phyloP scores from a whole-genome alignment of 2,329 filamentous ascomycete genomes.

The Fusarium tricinctum region DNA sequence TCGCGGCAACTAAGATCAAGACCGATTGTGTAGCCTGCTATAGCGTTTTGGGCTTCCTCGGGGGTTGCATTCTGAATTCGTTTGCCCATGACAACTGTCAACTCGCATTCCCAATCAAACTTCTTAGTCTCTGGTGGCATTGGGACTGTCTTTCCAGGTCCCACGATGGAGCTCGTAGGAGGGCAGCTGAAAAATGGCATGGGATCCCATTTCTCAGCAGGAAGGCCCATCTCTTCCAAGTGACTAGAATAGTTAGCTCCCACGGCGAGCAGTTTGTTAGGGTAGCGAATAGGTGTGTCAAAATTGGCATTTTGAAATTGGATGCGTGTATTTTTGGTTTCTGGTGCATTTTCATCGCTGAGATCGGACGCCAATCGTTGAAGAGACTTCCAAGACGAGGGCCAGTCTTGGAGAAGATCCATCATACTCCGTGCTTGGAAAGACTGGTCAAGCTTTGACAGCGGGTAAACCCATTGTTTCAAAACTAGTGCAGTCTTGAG shows the following conservation, averaged over 20 bases:
- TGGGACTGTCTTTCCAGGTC: neutral
- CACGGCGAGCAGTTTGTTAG: neutral
- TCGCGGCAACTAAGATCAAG: neutral
- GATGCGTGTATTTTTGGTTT: no score
- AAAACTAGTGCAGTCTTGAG: neutral
- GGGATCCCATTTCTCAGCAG: conserved; percentile 5
- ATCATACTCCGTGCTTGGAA: neutral
- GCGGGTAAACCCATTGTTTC: neutral
- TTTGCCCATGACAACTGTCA: neutral
- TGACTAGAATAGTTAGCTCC: conserved; percentile 1
- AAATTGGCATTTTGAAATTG: neutral
- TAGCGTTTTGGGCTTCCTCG: neutral
- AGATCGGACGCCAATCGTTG: neutral
- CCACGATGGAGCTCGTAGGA: neutral
- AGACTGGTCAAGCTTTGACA: neutral
- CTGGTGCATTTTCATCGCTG: no score
- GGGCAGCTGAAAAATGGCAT: conserved; percentile 10
- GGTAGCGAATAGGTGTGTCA: neutral
- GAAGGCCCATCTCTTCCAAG: neutral
- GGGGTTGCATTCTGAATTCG: neutral
- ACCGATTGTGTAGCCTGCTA: neutral
- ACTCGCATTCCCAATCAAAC: neutral
- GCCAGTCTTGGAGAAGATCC: neutral
- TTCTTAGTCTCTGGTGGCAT: neutral
- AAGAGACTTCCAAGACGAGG: neutral